phyloP scores from a whole-genome alignment of 192 early-diverging fungal species.

The Umbelopsis vinacea region DNA sequence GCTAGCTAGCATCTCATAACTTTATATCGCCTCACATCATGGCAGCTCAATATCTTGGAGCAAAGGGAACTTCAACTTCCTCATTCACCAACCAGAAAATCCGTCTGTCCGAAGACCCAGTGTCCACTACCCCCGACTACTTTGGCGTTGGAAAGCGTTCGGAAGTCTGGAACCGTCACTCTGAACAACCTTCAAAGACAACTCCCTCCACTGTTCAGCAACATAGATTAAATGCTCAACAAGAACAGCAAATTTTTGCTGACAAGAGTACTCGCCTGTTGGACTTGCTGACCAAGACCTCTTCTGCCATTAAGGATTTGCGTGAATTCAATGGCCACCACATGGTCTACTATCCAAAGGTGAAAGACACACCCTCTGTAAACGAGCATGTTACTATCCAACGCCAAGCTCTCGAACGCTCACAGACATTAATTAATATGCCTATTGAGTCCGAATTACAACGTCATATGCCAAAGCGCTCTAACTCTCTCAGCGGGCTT shows the following conservation, averaged over 20 bases:
- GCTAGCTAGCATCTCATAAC: not conserved
- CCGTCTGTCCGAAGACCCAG: not conserved
- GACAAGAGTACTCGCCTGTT: conserved; percentile 76
- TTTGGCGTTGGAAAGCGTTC: conserved; percentile 19
- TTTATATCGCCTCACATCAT: not conserved
- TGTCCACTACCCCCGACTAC: not conserved
- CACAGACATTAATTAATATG: conserved; percentile 17
- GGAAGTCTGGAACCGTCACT: conserved; percentile 19
- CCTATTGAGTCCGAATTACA: not conserved
- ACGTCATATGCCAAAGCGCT: conserved; percentile 8
- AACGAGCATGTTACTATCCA: conserved; percentile 9
- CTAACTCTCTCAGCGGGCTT: conserved; percentile 8
- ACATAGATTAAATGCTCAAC: conserved; percentile 39
- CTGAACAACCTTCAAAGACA: not conserved
- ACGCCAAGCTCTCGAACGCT: conserved; percentile 7
- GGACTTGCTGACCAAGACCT: conserved; percentile 66
- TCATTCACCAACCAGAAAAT: conserved; percentile 11
- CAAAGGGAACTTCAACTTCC: conserved; percentile 12
- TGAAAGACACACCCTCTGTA: not conserved
- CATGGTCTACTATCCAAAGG: conserved; percentile 67
- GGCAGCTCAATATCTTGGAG: conserved; percentile 24
- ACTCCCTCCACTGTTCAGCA: conserved; percentile 32
- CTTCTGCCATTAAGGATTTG: conserved; percentile 69
- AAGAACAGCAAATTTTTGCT: conserved; percentile 73
- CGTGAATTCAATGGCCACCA: conserved; percentile 67